phyloP scores from a whole-genome alignment of 495 filamentous ascomycete species.

The Amphirosellinia nigrospora region DNA sequence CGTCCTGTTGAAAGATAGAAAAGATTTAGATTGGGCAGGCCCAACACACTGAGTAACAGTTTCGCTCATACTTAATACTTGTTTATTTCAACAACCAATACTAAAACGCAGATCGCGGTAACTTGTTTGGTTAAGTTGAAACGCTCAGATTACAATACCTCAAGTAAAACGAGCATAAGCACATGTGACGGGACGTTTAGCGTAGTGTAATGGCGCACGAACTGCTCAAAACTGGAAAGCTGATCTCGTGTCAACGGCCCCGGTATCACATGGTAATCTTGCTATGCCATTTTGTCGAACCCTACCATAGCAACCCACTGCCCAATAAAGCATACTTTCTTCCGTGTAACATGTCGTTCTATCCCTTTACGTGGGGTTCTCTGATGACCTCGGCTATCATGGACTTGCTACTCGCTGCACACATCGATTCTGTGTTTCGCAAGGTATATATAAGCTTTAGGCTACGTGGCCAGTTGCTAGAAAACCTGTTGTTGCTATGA shows the following conservation, averaged over 20 bases:
- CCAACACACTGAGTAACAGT: not conserved
- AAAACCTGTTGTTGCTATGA: too few relatives aligned
- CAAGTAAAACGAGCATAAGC: not conserved
- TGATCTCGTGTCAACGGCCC: not conserved
- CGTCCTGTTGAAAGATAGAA: not conserved
- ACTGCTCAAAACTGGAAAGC: not conserved
- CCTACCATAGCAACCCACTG: not conserved
- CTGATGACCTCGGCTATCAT: not conserved
- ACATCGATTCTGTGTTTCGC: not conserved
- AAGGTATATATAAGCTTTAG: not conserved
- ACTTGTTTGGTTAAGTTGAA: not conserved
- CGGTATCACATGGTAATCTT: not conserved
- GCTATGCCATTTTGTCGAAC: not conserved
- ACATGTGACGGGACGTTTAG: not conserved
- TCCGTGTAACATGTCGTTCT: not conserved
- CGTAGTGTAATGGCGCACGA: not conserved
- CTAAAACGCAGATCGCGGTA: not conserved
- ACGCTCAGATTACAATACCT: not conserved
- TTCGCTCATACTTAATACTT: not conserved
- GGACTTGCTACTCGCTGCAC: not conserved
- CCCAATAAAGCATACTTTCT: not conserved
- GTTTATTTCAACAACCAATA: not conserved
- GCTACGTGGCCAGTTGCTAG: too few relatives aligned
- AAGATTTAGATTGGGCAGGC: not conserved
- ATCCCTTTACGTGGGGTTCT: not conserved